phyloP scores from a whole-genome alignment of 164 flowering plant species.

The Paratinospora sagittata region DNA sequence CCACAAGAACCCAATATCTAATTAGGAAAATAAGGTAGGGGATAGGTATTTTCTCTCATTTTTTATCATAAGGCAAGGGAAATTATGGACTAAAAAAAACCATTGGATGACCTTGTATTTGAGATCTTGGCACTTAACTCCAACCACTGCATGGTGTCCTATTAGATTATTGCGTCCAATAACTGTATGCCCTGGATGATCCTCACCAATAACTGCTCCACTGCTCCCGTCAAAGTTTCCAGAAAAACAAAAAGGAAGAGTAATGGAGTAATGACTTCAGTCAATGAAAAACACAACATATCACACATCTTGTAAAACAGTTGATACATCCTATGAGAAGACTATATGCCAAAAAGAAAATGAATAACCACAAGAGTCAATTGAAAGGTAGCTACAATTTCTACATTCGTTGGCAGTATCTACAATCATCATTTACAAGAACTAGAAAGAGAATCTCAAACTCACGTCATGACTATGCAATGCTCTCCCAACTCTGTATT shows the following conservation, averaged over 20 bases:
- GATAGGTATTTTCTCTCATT: too few relatives aligned
- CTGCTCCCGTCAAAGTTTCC: slow-evolving; percentile 31
- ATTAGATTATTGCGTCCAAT: slow-evolving; percentile 67
- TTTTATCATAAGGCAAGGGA: too few relatives aligned
- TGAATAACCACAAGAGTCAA: background rate
- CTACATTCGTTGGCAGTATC: background rate
- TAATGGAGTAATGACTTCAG: background rate
- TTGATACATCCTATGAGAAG: background rate
- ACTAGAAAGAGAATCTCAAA: slow-evolving; percentile 5
- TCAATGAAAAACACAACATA: background rate
- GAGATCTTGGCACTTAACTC: slow-evolving; percentile 87
- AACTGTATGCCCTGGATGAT: slow-evolving; percentile 75
- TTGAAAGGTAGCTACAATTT: background rate
- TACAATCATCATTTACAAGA: background rate
- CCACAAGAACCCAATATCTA: background rate
- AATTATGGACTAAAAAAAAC: background rate
- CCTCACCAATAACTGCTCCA: slow-evolving; percentile 94
- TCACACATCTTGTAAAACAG: background rate
- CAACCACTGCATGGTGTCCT: slow-evolving; percentile 90
- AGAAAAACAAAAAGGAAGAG: background rate
- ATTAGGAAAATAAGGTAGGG: too few relatives aligned
- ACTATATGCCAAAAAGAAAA: background rate
- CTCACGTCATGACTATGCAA: slow-evolving; percentile 74
- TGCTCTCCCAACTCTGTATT: slow-evolving; percentile 67
- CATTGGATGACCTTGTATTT: slow-evolving; percentile 57